Percentiles rank a stretch among this genome's conserved stretches.
Evolutionary conservation across 306 rosid genomes (phyloP).

Genomic region (Senna tora): DNA sequence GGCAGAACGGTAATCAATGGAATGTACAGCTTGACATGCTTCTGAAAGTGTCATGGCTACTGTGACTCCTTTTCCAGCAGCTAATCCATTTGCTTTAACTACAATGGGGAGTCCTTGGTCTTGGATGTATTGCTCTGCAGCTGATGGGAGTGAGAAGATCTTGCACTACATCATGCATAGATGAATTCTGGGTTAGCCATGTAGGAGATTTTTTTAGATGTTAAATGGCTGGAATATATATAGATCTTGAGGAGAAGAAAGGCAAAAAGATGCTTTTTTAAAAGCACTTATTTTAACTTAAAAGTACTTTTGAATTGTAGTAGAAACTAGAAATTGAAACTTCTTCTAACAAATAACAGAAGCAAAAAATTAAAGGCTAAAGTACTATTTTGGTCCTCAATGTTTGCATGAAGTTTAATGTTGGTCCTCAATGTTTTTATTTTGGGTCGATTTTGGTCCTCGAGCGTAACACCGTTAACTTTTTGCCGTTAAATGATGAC

Average conservation of each 20-base stretch:
- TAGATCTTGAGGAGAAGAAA: background rate
- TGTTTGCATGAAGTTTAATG: too few species aligned
- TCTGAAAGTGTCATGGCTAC: slow-evolving; percentile 78
- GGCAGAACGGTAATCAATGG: slow-evolving; percentile 84
- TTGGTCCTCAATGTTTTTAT: too few species aligned
- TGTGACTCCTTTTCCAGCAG: slow-evolving; percentile 95
- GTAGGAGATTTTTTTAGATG: background rate
- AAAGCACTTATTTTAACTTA: too few species aligned
- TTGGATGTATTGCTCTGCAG: slow-evolving; percentile 78
- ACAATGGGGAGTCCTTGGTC: slow-evolving; percentile 87
- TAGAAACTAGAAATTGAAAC: too few species aligned
- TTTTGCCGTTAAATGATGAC: too few species aligned
- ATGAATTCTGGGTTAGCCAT: slow-evolving; percentile 31
- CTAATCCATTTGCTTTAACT: slow-evolving; percentile 90
- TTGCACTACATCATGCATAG: slow-evolving; percentile 78
- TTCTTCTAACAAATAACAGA: too few species aligned
- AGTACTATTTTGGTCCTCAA: too few species aligned
- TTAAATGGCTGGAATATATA: slow-evolving; percentile 20
- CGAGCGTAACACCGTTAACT: too few species aligned
- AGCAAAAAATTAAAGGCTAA: too few species aligned
- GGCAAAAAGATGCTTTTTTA: too few species aligned
- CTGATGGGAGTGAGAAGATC: slow-evolving; percentile 70
- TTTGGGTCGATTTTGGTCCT: too few species aligned
- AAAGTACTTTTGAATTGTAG: too few species aligned
- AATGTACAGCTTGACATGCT: slow-evolving; percentile 84